Evolutionary conservation across 208 protist genomes (phyloP), one percentile per base, ranked within the genome.

Genomic region (Leishmania lainsoni): DNA sequence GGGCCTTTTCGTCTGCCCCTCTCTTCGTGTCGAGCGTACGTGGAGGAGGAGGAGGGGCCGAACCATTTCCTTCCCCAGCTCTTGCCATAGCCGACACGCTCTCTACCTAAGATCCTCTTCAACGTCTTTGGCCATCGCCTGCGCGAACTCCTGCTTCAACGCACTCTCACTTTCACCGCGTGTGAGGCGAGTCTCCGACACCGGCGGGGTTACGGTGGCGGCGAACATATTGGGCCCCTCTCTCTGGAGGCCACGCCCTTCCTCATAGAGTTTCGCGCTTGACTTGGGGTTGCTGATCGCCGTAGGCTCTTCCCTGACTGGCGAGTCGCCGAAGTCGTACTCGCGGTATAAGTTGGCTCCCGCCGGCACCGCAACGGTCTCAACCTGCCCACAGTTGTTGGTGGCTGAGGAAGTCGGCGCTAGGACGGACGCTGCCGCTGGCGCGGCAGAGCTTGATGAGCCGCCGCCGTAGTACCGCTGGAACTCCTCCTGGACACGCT

Each of bases 401-500:
- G 51, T 26, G 5, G 45, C 69, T 5, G 51, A 39, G 12, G 69
- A n/a, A 52, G 54, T 26, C 12, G 72, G 71, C 65, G 49, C 78
- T 39, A 1, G 35, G 35, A 39, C 35, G 35, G 35, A 39, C 35
- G 35, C 35, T 39, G 35, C 35, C 35, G 35, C 35, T 39, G 35
- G 35, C 35, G 35, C 35, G 35, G 35, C 66, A 52, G n/a, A 3
- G 74, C 42, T 80, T 63, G 69, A 20, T 22, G 56, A 3, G 48
- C 8, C 45, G 9, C 78, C 82, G 22, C 78, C 71, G 68, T 88
- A 79, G 65, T 90, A 83, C 12, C 48, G 20, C 73, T 80, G 76
- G 68, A 70, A 73, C 80, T 90, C 89, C 26, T 88, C 78, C 68
- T 89, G 69, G 39, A 66, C 72, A 51, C 84, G 75, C 74, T 76